Evolutionary conservation across 2,329 filamentous ascomycete species (phyloP).

Genomic region (Curvularia spicifera): DNA sequence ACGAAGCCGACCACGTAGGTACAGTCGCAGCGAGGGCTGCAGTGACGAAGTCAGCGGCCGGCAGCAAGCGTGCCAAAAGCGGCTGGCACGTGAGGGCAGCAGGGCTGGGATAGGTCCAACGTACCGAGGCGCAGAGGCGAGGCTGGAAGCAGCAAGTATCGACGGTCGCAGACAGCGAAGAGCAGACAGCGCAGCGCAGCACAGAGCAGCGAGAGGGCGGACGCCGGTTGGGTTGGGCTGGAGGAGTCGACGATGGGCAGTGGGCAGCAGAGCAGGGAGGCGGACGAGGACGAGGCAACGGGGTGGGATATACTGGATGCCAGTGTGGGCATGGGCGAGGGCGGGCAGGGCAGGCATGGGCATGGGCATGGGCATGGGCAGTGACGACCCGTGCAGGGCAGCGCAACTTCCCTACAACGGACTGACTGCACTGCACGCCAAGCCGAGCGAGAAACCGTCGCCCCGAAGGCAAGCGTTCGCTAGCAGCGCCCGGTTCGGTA

Average conservation of each 20-base stretch:
- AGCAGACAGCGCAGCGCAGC: background rate
- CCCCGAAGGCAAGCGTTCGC: constrained; percentile 5
- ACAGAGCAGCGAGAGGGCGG: constrained; percentile 1
- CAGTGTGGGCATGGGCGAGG: constrained; percentile 26
- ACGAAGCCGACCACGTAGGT: constrained; percentile 51
- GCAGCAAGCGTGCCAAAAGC: constrained; percentile 30
- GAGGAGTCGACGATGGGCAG: background rate
- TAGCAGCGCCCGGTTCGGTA: constrained; percentile 25
- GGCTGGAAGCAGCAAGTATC: constrained; percentile 10
- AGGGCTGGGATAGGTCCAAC: constrained; percentile 31
- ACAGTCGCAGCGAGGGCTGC: constrained; percentile 17
- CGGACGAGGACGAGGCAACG: too few species aligned
- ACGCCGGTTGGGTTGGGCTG: too few species aligned
- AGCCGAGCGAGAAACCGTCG: constrained; percentile 24
- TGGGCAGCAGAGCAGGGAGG: constrained; percentile 4
- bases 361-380: constrained; percentile 23
- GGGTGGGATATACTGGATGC: constrained; percentile 28
- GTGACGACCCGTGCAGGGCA: constrained; percentile 14
- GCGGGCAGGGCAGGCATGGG: too few species aligned
- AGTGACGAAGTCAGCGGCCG: constrained; percentile 35
- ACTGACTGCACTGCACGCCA: constrained; percentile 21
- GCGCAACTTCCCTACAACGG: constrained; percentile 16
- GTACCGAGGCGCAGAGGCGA: constrained; percentile 17
- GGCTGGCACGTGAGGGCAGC: constrained; percentile 43
- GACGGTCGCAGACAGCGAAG: constrained; percentile 3